A percentile compares a stretch with the other conserved stretches of the same genome.
Conservation (phyloP, 2,329 filamentous ascomycete genomes). For the Pseudogymnoascus sp. region DNA sequence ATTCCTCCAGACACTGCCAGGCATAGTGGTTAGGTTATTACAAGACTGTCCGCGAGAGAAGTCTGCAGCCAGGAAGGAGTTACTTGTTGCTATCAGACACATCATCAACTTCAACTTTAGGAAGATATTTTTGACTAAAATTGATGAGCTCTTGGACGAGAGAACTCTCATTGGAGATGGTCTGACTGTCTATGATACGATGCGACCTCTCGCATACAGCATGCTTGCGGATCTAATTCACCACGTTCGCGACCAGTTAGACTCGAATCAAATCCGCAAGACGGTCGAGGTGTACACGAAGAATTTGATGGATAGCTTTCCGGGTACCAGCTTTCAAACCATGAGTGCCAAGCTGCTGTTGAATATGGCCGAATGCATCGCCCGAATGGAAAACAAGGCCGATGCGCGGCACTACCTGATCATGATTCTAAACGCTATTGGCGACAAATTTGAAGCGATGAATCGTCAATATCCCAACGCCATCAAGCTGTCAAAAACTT, state of each 20-base stretch:
- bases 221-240: slow-evolving; percentile 98
- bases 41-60: slow-evolving; percentile 94
- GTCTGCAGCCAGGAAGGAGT: slow-evolving; percentile 84
- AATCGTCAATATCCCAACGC: slow-evolving; percentile 93
- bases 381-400: slow-evolving; percentile 83
- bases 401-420: slow-evolving; percentile 93
- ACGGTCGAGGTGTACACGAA: slow-evolving; percentile 96
- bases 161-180: slow-evolving; percentile 91
- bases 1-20: slow-evolving; percentile 76
- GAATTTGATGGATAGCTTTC: slow-evolving; percentile 90
- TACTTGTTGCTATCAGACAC: slow-evolving; percentile 91
- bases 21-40: slow-evolving; percentile 81
- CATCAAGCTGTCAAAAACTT: slow-evolving; percentile 79
- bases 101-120: slow-evolving; percentile 99
- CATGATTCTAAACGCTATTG: slow-evolving; percentile 95
- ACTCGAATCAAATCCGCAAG: slow-evolving; percentile 82
- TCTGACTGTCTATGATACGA: slow-evolving; percentile 91
- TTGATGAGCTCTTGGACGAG: slow-evolving; percentile 91
- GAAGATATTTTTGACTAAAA: slow-evolving; percentile 88
- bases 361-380: slow-evolving; percentile 98
- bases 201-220: slow-evolving; percentile 91
- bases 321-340: slow-evolving; percentile 96
- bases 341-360: slow-evolving; percentile 97
- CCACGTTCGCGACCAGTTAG: slow-evolving; percentile 84
- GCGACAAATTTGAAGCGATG: slow-evolving; percentile 97